Evolutionary conservation across 768 basidiomycete genomes (phyloP), one percentile per base, ranked within the genome.

Genomic region (Suillus discolor): DNA sequence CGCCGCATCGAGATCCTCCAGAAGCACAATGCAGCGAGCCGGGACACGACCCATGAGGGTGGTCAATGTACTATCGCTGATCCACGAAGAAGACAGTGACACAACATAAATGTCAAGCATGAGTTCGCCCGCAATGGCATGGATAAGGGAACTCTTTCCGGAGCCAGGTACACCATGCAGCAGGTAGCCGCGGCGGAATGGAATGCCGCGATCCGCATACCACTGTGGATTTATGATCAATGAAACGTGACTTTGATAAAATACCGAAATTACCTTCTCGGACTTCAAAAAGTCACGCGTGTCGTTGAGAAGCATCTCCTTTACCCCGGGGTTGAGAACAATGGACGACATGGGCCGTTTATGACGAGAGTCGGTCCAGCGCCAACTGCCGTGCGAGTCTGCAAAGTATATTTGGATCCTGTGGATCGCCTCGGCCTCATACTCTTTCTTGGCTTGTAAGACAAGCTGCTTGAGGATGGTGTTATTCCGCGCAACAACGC

Each of bases 201-300:
- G 94, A 69, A 95, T 94, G 61, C 94, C 94, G 71, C 94, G 89
- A 76, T 94, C 91, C n/a, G 92, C 91, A 70, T 95, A 96, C 94
- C 94, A 95, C 87, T 92, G 67, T 45, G 61, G 18, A 42, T 38
- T 53, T 57, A 64, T 67, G 41, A 65, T 36, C 59, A 59, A 44
- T 41, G 38, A 28, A 67, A 42, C 49, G 66, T 6, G 65, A 62
- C 7, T 16, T 67, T 18, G 49, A 53, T 55, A 65, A 59, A 8
- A 63, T 41, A 42, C n/a, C 11, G 55, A 38, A 74, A 78, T 62
- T 73, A 85, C 91, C 85, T 92, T 93, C 77, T 94, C 93, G 65
- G 89, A 89, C 70, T 86, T 88, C 71, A 95, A 83, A 75, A 94
- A 95, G 75, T 94, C 93, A 66, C 88, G 85, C 28, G 93, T 86